A percentile compares a stretch with the other conserved stretches of the same genome.
Conservation (phyloP, 2,329 filamentous ascomycete genomes). For the Coleophoma crateriformis region DNA sequence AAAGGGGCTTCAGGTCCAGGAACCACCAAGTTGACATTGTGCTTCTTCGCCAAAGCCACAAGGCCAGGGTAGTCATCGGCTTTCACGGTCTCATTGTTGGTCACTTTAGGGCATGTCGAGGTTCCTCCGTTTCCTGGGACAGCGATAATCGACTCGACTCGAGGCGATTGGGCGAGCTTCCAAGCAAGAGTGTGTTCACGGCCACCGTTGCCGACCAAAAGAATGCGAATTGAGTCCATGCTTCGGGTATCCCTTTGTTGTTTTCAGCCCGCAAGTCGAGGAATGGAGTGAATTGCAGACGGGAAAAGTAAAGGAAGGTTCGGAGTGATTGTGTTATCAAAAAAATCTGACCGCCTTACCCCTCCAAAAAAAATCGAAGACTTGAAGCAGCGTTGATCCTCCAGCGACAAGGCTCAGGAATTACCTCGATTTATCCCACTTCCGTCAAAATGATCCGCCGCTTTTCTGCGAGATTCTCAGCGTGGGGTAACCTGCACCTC, state of each 20-base stretch:
- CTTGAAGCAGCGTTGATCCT: too few relatives aligned
- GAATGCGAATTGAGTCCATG: constrained; percentile 50
- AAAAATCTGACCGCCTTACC: too few relatives aligned
- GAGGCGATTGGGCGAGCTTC: constrained; percentile 78
- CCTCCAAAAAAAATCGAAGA: too few relatives aligned
- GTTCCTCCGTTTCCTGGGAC: constrained; percentile 83
- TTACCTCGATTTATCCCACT: too few relatives aligned
- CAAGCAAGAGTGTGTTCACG: constrained; percentile 89
- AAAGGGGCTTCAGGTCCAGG: constrained; percentile 86
- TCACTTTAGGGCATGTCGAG: constrained; percentile 57
- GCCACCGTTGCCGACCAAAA: constrained; percentile 87
- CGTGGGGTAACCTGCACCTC: too few relatives aligned
- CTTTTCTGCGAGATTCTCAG: too few relatives aligned
- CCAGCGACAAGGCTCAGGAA: too few relatives aligned
- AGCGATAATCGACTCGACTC: constrained; percentile 66
- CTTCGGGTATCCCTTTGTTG: too few relatives aligned
- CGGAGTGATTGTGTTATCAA: too few relatives aligned
- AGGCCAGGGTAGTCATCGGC: constrained; percentile 72
- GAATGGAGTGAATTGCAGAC: too few relatives aligned
- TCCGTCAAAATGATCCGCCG: too few relatives aligned
- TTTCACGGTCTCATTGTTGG: constrained; percentile 63
- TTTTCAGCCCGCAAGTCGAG: neutral
- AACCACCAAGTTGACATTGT: constrained; percentile 73
- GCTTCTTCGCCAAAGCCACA: constrained; percentile 65
- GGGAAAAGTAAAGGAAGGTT: too few relatives aligned